Evolutionary conservation across 1,284 basidiomycete species (phyloP).

Genomic region (Athelia sp.): DNA sequence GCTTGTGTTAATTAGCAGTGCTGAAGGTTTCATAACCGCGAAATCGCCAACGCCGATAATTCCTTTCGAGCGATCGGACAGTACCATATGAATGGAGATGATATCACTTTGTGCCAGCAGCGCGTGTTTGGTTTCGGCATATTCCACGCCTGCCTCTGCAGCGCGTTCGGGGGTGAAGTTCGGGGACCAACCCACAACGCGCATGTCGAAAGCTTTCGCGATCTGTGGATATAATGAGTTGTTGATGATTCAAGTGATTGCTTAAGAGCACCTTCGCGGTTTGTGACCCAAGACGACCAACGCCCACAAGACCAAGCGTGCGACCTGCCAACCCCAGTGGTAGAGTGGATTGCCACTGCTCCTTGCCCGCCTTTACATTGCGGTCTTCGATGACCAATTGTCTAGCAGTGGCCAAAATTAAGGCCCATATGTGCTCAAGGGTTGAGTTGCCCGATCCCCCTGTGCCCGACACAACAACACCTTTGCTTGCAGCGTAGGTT

Average conservation of each 20-base stretch:
- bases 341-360: slow-evolving; percentile 51
- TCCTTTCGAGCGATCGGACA: slow-evolving; percentile 44
- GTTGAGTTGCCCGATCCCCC: slow-evolving; percentile 40
- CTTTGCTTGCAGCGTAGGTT: slow-evolving; percentile 39
- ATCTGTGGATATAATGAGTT: slow-evolving; percentile 36
- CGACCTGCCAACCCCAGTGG: slow-evolving; percentile 49
- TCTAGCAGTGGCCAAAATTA: slow-evolving; percentile 53
- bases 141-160: slow-evolving; percentile 43
- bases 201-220: slow-evolving; percentile 55
- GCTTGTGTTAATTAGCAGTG: slow-evolving; percentile 61
- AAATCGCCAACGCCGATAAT: slow-evolving; percentile 45
- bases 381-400: slow-evolving; percentile 46
- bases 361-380: slow-evolving; percentile 41
- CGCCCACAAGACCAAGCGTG: slow-evolving; percentile 55
- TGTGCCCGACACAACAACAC: slow-evolving; percentile 56
- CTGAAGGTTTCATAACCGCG: slow-evolving; percentile 44
- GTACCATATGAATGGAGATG: slow-evolving; percentile 55
- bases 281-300: slow-evolving; percentile 47
- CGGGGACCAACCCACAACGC: slow-evolving; percentile 59
- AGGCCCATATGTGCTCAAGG: slow-evolving; percentile 62
- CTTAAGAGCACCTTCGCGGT: slow-evolving; percentile 49
- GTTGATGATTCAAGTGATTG: too few relatives aligned
- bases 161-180: slow-evolving; percentile 57
- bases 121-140: slow-evolving; percentile 43
- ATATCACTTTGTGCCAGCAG: slow-evolving; percentile 51